Base-by-base conservation (phyloP, 2,329 filamentous ascomycete species). In the Penicillium sp. region DNA sequence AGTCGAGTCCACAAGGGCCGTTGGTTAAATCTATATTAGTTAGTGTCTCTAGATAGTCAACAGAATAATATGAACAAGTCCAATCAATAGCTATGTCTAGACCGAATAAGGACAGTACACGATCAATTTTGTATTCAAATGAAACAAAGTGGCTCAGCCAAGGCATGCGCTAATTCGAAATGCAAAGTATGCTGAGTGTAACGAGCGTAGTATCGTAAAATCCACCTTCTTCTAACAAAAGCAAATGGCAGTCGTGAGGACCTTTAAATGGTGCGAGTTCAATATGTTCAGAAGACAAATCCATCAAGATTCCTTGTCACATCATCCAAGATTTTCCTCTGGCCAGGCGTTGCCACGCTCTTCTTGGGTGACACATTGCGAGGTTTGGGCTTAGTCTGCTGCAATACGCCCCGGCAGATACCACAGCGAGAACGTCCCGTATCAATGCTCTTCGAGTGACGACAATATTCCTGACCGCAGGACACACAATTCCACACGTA, bases 361-460 rank as follows among this genome's bases (percentile, higher is more conserved):
- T 74, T 77, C 62, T 61, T 70, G 2, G 72, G 71, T 10, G 71
- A 73, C 37, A 73, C 69, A 28, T 78, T 80, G 45, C 90, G 82
- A 0, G 93, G 93, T 42, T 85, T 85, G 0, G 94, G 94, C 75
- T 91, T 93, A 9, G 89, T 89, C 83, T 98, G 95, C 69, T 87
- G 81, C 66, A 99, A 78, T 0, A 77, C 76, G 4, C 85, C 83
- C 72, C 88, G 90, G 75, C 94, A 98, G n/a, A 75, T 80, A 1
- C 92, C 92, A 75, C 94, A 98, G 1, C 86, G 85, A 69, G 93
- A 89, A 53, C 86, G 85, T 33, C 74, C 73, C 0, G 89, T 84
- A 75, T 97, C 88, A 67, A 98, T 91, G 73, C 91, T 95, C 78
- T 90, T 92, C 17, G 89, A 93, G 76, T 98, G 94, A 4, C 94